phyloP scores from a whole-genome alignment of 202 grass and related monocot genomes.

The Zoysia matrella region DNA sequence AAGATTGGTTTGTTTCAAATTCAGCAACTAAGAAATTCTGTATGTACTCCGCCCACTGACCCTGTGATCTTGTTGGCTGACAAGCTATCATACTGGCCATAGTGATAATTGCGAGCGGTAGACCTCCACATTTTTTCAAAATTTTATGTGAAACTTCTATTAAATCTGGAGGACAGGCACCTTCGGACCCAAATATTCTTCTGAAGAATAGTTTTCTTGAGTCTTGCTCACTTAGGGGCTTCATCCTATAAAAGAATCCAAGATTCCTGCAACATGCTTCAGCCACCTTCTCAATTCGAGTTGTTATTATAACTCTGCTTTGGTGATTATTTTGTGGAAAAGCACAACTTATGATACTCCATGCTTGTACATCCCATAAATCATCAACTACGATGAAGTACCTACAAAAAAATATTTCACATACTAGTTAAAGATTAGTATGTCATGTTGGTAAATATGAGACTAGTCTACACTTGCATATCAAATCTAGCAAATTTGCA shows the following conservation, averaged over 20 bases:
- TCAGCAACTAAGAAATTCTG: neutral
- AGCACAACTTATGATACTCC: neutral
- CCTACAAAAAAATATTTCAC: conserved; percentile 8
- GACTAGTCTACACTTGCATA: no score
- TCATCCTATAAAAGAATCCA: conserved; percentile 31
- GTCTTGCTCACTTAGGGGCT: neutral
- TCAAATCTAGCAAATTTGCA: no score
- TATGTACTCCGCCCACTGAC: neutral
- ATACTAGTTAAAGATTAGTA: neutral
- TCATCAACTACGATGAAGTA: conserved; percentile 38
- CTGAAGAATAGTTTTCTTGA: conserved; percentile 31
- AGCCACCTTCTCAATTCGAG: conserved; percentile 13
- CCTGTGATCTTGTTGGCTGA: neutral
- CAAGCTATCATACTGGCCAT: neutral
- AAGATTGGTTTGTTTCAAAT: neutral
- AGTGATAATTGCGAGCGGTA: conserved; percentile 25
- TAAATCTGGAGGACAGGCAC: neutral
- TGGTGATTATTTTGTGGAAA: neutral
- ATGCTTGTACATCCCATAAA: neutral
- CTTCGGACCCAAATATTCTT: conserved; percentile 13
- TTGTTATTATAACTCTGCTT: conserved; percentile 29
- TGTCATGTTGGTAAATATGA: no score
- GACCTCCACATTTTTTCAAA: conserved; percentile 17
- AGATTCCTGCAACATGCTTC: neutral
- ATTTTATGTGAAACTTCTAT: neutral